phyloP scores from a whole-genome alignment of 257 asterid genomes.

The Nicotiana sylvestris region DNA sequence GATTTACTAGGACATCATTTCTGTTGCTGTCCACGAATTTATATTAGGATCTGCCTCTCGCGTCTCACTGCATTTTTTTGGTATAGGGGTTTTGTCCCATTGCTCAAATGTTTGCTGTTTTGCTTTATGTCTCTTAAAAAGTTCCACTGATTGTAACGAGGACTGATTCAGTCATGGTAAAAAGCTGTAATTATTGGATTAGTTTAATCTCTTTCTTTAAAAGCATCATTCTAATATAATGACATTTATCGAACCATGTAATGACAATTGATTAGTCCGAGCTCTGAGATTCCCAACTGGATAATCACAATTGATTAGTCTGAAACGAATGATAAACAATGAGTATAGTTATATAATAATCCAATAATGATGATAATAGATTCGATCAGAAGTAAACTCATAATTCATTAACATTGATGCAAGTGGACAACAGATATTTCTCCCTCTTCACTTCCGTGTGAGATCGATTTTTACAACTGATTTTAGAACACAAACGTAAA shows the following conservation, averaged over 20 bases:
- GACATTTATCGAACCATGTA: neutral
- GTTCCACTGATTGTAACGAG: neutral
- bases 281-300: neutral
- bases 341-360: neutral
- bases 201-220: neutral
- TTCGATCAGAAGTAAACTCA: neutral
- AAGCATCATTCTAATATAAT: neutral
- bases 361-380: neutral
- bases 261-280: neutral
- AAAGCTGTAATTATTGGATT: neutral
- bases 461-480: slow-evolving; percentile 31
- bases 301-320: neutral
- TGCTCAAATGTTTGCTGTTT: neutral
- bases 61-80: neutral
- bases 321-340: neutral
- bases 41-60: neutral
- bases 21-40: no score
- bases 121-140: neutral
- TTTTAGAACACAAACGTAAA: slow-evolving; percentile 12
- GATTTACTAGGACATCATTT: no score
- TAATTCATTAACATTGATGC: slow-evolving; percentile 14
- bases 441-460: slow-evolving; percentile 24
- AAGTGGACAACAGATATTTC: slow-evolving; percentile 21
- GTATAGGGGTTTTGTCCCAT: neutral
- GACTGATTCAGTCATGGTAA: neutral